Conservation (phyloP, 257 asterid species). For the Catharanthus roseus region DNA sequence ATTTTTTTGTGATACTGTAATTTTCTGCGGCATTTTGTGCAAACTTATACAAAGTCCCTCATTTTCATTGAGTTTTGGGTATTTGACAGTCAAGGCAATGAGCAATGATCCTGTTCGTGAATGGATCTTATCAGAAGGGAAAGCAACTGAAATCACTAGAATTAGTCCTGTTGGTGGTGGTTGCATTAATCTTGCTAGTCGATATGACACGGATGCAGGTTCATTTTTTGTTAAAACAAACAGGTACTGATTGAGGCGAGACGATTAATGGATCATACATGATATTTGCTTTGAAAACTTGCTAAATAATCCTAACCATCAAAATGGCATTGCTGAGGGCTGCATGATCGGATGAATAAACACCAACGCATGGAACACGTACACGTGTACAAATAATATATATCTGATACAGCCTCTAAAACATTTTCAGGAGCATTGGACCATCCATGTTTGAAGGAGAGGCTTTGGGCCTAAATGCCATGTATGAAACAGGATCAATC, state of each 20-base stretch:
- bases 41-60: not conserved
- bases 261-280: not conserved
- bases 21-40: not conserved
- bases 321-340: not conserved
- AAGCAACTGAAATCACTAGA: conserved; percentile 69
- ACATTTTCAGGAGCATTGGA: conserved; percentile 58
- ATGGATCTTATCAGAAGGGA: conserved; percentile 90
- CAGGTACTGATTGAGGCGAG: conserved; percentile 40
- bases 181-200: conserved; percentile 73
- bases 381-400: not conserved
- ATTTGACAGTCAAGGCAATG: conserved; percentile 61
- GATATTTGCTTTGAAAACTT: not conserved
- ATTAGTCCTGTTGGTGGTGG: conserved; percentile 89
- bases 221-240: conserved; percentile 82
- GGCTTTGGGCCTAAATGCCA: conserved; percentile 82
- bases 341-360: not conserved
- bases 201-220: conserved; percentile 84
- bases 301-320: not conserved
- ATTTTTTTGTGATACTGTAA: not conserved
- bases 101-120: conserved; percentile 75
- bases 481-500: conserved; percentile 72
- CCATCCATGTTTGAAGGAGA: conserved; percentile 95
- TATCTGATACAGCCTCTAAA: conserved; percentile 10
- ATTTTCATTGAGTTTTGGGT: not conserved
- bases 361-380: too few species aligned